Percentiles rank a stretch among this genome's conserved stretches.
Evolutionary conservation across 306 rosid species (phyloP).

Genomic region (Acacia crassicarpa): DNA sequence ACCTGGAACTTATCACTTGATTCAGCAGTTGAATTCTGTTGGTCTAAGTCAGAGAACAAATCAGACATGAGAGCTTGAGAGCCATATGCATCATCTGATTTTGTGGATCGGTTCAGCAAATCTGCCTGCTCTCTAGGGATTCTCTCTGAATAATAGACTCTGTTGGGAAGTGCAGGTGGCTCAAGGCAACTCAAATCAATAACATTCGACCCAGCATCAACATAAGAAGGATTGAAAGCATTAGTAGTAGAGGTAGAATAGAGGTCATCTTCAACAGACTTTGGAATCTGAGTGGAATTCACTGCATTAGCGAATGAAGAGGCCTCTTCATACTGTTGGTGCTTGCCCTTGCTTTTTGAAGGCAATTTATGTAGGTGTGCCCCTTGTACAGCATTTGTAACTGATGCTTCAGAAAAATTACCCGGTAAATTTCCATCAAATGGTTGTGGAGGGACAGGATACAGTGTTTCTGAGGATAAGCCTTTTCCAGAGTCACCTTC

Average conservation of each 20-base stretch:
- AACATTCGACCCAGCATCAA: slow-evolving; percentile 54
- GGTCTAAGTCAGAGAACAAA: slow-evolving; percentile 54
- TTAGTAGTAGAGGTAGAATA: slow-evolving; percentile 41
- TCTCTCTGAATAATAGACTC: slow-evolving; percentile 86
- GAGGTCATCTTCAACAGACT: slow-evolving; percentile 51
- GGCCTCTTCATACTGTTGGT: slow-evolving; percentile 51
- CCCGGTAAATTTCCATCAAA: slow-evolving; percentile 37
- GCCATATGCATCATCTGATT: slow-evolving; percentile 82
- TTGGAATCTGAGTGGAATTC: slow-evolving; percentile 50
- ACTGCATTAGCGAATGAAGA: slow-evolving; percentile 44
- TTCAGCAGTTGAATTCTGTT: slow-evolving; percentile 47
- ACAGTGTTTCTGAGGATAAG: slow-evolving; percentile 36
- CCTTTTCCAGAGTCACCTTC: slow-evolving; percentile 44
- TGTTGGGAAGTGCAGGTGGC: slow-evolving; percentile 66
- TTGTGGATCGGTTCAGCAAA: slow-evolving; percentile 73
- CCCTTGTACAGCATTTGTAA: slow-evolving; percentile 40
- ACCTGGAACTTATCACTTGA: slow-evolving; percentile 42
- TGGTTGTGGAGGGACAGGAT: slow-evolving; percentile 40
- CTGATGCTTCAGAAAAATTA: slow-evolving; percentile 45
- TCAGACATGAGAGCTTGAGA: slow-evolving; percentile 61
- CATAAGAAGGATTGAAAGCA: slow-evolving; percentile 49
- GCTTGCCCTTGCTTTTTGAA: slow-evolving; percentile 53
- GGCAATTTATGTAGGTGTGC: slow-evolving; percentile 36
- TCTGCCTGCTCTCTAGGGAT: slow-evolving; percentile 85
- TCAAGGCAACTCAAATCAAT: slow-evolving; percentile 68